phyloP scores from a whole-genome alignment of 2,329 filamentous ascomycete genomes.

The Penicillium italicum region DNA sequence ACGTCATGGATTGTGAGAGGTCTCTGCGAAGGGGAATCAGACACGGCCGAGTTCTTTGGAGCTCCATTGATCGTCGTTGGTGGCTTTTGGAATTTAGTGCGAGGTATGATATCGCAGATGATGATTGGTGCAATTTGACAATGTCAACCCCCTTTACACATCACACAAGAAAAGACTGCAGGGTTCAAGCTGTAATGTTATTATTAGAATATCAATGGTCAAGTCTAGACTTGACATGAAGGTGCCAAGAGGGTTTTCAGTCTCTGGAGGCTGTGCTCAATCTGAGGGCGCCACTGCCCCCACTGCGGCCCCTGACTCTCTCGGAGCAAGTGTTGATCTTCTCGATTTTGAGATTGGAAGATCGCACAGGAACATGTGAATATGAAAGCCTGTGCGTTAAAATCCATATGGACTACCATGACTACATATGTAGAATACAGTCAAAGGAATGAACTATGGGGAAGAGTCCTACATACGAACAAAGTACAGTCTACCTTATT shows the following conservation, averaged over 20 bases:
- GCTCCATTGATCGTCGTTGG: constrained; percentile 15
- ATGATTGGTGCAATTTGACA: constrained; percentile 2
- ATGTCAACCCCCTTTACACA: constrained; percentile 1
- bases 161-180: not conserved
- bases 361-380: not conserved
- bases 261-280: not conserved
- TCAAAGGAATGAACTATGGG: not conserved
- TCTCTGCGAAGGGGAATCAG: not conserved
- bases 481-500: not conserved
- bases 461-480: not conserved
- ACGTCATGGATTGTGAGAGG: constrained; percentile 6
- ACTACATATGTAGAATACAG: too few species aligned
- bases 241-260: not conserved
- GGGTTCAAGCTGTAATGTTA: not conserved
- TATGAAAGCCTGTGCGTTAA: not conserved
- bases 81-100: not conserved
- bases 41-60: constrained; percentile 4
- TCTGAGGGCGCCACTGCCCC: constrained; percentile 1
- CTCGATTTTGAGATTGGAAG: not conserved
- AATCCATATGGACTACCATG: not conserved
- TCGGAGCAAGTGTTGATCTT: constrained; percentile 1
- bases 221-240: not conserved
- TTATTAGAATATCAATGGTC: constrained; percentile 1
- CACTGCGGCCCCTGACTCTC: constrained; percentile 7
- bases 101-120: not conserved